Conservation (phyloP, 805 yeast genomes). For the Ascoidea tarda region DNA sequence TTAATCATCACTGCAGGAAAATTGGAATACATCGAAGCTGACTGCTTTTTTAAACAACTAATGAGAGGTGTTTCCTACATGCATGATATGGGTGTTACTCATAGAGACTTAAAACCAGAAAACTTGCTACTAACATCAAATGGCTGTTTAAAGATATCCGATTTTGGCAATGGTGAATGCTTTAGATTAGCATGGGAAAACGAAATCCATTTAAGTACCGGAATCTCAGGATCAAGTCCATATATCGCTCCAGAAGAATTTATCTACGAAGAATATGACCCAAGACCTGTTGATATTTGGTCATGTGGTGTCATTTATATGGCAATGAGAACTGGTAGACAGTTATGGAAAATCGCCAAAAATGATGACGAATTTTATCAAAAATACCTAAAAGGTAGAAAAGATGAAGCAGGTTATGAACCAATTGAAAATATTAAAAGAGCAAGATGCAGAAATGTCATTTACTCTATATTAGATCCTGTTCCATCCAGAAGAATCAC, state of each 20-base stretch:
- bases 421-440: constrained; percentile 81
- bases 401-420: constrained; percentile 75
- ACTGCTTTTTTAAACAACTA: constrained; percentile 81
- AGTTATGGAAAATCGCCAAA: constrained; percentile 74
- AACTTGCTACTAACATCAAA: constrained; percentile 55
- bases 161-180: constrained; percentile 87
- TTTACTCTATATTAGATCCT: constrained; percentile 88
- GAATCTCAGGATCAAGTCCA: constrained; percentile 83
- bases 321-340: constrained; percentile 93
- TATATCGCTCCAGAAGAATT: constrained; percentile 83
- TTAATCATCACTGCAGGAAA: constrained; percentile 37
- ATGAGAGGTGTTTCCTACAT: constrained; percentile 70
- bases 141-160: constrained; percentile 61
- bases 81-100: constrained; percentile 89
- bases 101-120: constrained; percentile 86
- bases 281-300: constrained; percentile 80
- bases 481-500: constrained; percentile 77
- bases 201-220: constrained; percentile 50
- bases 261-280: constrained; percentile 51
- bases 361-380: constrained; percentile 67
- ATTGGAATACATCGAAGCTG: constrained; percentile 55
- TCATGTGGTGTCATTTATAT: constrained; percentile 85
- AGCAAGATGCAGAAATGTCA: constrained; percentile 83
- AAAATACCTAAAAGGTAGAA: constrained; percentile 64
- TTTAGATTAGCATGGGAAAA: constrained; percentile 84